Evolutionary conservation across 1,139 yeast species (phyloP), one percentile per base, ranked within the genome.

Genomic region (Ogataea hybrid): DNA sequence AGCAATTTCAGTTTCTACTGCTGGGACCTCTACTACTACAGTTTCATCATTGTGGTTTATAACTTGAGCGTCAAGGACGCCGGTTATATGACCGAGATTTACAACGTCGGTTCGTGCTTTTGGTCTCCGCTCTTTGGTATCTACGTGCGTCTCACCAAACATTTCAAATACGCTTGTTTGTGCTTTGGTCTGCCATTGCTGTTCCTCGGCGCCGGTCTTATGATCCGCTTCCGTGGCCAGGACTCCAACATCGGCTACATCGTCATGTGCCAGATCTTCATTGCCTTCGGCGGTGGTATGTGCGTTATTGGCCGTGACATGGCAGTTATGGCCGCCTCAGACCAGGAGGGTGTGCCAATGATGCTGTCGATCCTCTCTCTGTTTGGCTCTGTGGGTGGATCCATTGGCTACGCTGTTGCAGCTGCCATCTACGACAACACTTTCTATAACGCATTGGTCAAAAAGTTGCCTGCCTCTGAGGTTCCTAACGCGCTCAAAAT

Each of bases 171-270:
- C 43, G 41, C 57, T 14, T 53, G 52, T 43, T 44, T 61, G 14
- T 51, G 44, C 42, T 49, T 57, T 31, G 67, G 61, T 15, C 43
- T 61, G 8, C 68, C 69, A 1, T 40, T 65, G 15, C 38, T 48
- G 38, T 41, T 55, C 22, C 43, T 64, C 10, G 65, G 63, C 22
- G 47, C 52, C 11, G 67, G 67, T 25, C 47, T 62, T 27, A 53
- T 62, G 64, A 58, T 62, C 42, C 51, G 58, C 39, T 62, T 61
- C 57, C 55, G 65, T 30, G 53, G 54, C 28, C 52, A 49, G n/a
- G 50, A 48, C 11, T 31, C 37, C 22, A 43, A 49, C 35, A 49
- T 62, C 37, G 63, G 63, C 14, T 59, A 44, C 44, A 43, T 61
- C 23, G 50, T 63, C 40, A 62, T n/a, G n/a, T n/a, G n/a, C n/a